Conservation (phyloP, 148 eudicot genomes). For the Talinum fruticosum region DNA sequence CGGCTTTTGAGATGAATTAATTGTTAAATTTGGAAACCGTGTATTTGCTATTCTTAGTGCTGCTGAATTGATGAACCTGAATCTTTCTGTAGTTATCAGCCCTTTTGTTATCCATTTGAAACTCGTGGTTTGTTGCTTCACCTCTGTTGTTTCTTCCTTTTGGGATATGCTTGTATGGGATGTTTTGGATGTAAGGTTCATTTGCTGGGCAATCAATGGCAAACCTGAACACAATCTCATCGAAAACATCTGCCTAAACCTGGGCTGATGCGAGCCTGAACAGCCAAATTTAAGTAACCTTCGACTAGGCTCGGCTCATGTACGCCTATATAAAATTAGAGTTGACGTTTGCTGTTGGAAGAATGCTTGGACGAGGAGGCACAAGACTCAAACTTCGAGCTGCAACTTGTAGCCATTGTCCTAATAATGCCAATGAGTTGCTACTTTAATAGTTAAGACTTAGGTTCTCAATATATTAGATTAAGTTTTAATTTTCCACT, state of each 20-base stretch:
- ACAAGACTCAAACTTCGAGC: conserved; percentile 17
- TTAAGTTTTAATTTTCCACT: too few relatives aligned
- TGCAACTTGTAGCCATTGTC: conserved; percentile 4
- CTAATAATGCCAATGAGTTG: too few relatives aligned
- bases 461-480: too few relatives aligned
- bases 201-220: too few relatives aligned
- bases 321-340: too few relatives aligned
- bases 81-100: background rate
- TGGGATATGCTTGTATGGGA: background rate
- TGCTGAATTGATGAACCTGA: conserved; percentile 21
- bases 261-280: too few relatives aligned
- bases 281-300: too few relatives aligned
- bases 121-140: background rate
- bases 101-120: background rate
- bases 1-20: background rate
- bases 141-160: background rate
- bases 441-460: too few relatives aligned
- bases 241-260: too few relatives aligned
- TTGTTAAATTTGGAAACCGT: conserved; percentile 9
- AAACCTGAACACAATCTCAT: too few relatives aligned
- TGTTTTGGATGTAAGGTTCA: background rate
- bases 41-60: conserved; percentile 35
- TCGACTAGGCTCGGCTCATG: too few relatives aligned
- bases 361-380: background rate
- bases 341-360: background rate